Evolutionary conservation across 2,329 filamentous ascomycete genomes (phyloP).

Genomic region (Aspergillus fijiensis): DNA sequence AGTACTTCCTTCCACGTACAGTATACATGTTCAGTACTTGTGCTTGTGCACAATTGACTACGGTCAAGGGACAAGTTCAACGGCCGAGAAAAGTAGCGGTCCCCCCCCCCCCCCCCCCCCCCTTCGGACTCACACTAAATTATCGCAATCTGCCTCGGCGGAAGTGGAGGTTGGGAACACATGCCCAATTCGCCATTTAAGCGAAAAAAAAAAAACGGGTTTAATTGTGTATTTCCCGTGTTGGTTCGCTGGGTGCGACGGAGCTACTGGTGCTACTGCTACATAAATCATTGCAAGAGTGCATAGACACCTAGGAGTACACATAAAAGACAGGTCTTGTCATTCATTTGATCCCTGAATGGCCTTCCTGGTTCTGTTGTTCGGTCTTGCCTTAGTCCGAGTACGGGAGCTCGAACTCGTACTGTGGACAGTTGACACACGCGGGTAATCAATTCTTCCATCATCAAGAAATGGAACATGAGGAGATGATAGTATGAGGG

Average conservation of each 20-base stretch:
- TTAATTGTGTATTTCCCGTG: constrained; percentile 20
- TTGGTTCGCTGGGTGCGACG: neutral
- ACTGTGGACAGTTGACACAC: neutral
- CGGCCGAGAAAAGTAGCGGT: constrained; percentile 12
- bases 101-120: neutral
- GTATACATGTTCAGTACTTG: too few relatives aligned
- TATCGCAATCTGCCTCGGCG: constrained; percentile 10
- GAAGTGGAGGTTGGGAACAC: constrained; percentile 17
- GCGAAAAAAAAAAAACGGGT: constrained; percentile 14
- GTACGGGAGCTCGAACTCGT: neutral
- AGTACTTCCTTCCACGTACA: too few relatives aligned
- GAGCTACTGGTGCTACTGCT: neutral
- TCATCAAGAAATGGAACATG: neutral
- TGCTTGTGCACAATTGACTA: neutral
- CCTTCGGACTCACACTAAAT: constrained; percentile 8
- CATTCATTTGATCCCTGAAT: neutral
- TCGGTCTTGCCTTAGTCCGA: constrained; percentile 1
- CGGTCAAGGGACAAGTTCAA: neutral
- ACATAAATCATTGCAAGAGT: neutral
- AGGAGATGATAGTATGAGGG: neutral
- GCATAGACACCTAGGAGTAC: neutral
- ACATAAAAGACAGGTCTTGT: neutral
- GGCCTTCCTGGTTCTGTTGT: neutral
- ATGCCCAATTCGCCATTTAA: constrained; percentile 21
- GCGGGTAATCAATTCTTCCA: constrained; percentile 5